Evolutionary conservation across 2,329 filamentous ascomycete genomes (phyloP).

Genomic region (Microdochium nivale): DNA sequence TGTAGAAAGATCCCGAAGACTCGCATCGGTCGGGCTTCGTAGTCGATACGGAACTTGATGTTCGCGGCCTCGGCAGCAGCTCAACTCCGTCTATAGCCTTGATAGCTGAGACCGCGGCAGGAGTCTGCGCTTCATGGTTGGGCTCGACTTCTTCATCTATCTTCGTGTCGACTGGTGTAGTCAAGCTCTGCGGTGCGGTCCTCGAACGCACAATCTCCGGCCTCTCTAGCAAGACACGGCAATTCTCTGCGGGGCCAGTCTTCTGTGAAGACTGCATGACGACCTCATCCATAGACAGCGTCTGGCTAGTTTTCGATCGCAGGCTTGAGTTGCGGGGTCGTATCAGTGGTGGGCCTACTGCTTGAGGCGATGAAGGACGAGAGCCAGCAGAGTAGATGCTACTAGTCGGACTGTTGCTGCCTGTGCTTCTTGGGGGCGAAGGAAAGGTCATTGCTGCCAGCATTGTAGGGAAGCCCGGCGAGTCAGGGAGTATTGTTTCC

Average conservation of each 20-base stretch:
- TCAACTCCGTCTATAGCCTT: too few relatives aligned
- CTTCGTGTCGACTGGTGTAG: too few relatives aligned
- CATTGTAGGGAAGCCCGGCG: constrained; percentile 20
- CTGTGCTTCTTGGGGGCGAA: constrained; percentile 12
- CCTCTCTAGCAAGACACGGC: too few relatives aligned
- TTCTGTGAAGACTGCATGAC: constrained; percentile 9
- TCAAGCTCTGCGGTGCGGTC: too few relatives aligned
- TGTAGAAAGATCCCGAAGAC: background rate
- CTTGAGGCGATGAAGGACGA: constrained; percentile 3
- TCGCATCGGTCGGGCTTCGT: background rate
- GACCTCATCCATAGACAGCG: constrained; percentile 13
- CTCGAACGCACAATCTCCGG: too few relatives aligned
- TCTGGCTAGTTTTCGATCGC: background rate
- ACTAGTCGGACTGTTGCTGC: constrained; percentile 10
- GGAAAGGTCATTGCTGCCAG: constrained; percentile 17
- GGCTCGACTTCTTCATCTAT: too few relatives aligned
- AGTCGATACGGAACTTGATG: background rate
- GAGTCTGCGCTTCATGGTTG: too few relatives aligned
- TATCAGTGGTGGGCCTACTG: constrained; percentile 13
- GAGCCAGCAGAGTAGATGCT: constrained; percentile 1
- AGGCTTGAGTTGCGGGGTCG: constrained; percentile 5
- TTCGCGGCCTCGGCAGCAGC: background rate
- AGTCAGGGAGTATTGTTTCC: constrained; percentile 12
- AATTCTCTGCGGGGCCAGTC: background rate
- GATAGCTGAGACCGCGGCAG: too few relatives aligned